Base-by-base conservation (phyloP, 805 yeast species). In the Kuraishia capsulata region DNA sequence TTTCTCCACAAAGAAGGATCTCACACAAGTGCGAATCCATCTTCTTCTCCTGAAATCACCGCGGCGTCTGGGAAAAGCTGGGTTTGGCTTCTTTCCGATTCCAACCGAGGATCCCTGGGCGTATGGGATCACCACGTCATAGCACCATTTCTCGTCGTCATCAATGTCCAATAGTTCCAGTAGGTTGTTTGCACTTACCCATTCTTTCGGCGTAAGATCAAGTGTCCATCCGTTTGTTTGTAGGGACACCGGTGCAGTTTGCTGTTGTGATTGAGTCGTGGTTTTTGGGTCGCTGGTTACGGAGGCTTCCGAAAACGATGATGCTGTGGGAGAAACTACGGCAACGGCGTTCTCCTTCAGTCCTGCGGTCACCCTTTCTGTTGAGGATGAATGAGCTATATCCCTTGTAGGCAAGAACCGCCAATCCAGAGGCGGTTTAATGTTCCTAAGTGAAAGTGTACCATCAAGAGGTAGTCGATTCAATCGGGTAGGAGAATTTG, bases 71-170 rank as follows among this genome's bases (percentile, higher is more conserved):
- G 39, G 18, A 18, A 20, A 17, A 11, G 33, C 23, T 14, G 21
- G 23, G n/a, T 34, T 21, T 25, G 26, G 5, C 16, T 28, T 20
- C 11, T 25, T 10, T 17, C 29, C 20, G 30, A 35, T 20, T 36
- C 45, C 39, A 49, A 54, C 17, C 40, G 48, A n/a, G 8, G 17
- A 13, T 17, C 14, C 14, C 29, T 16, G 23, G 11, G 29, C n/a
- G 21, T 23, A 32, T 14, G 20, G 23, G 4, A n/a, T 18, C 4
- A 54, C 53, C 29, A 56, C 52, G 54, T 86, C 95, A 54, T 86
- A 86, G 16, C 84, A 90, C 95, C 95, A 86, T 56, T 86, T 86
- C 30, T 81, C 83, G 40, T 78, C 88, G 21, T 72, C 63, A 57
- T 86, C 94, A 17, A 83, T 65, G 17, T 65, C 67, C 13, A 81